Evolutionary conservation across 1,139 yeast genomes (phyloP).

Genomic region (Spencermartinsiella ligniputridi): DNA sequence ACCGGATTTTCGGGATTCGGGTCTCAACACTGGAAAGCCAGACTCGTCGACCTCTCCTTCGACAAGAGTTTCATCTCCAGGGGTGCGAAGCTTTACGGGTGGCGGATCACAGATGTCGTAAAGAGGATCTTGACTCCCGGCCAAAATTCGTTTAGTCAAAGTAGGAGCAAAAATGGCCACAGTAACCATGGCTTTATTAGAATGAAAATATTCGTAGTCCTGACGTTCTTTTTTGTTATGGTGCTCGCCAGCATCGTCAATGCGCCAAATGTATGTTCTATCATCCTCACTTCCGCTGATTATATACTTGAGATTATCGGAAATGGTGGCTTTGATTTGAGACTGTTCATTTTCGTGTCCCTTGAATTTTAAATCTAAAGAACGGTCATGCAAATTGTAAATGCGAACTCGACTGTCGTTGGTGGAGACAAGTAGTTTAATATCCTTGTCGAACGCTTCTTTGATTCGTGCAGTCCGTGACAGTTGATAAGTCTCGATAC

Average conservation of each 20-base stretch:
- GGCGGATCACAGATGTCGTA: conserved; percentile 53
- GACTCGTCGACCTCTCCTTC: conserved; percentile 1
- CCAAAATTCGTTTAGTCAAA: conserved; percentile 59
- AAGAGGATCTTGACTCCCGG: conserved; percentile 72
- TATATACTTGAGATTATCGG: conserved; percentile 48
- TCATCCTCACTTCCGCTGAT: conserved; percentile 46
- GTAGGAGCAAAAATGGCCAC: conserved; percentile 77
- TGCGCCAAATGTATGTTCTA: conserved; percentile 58
- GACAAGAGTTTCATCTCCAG: conserved; percentile 4
- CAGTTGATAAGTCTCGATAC: conserved; percentile 27
- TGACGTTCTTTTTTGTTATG: conserved; percentile 27
- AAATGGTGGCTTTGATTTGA: conserved; percentile 62
- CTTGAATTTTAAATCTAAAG: conserved; percentile 61
- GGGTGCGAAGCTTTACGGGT: conserved; percentile 19
- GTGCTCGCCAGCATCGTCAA: conserved; percentile 16
- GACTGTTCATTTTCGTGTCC: conserved; percentile 71
- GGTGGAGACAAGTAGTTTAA: conserved; percentile 45
- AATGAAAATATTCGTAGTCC: conserved; percentile 61
- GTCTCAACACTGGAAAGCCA: conserved; percentile 4
- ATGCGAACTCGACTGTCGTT: conserved; percentile 78
- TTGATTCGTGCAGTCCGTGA: conserved; percentile 19
- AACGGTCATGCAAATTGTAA: conserved; percentile 52
- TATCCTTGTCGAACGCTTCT: conserved; percentile 19
- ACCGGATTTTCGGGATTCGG: conserved; percentile 14
- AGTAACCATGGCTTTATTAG: conserved; percentile 70